phyloP scores from a whole-genome alignment of 139 green algal species.

The Prasinococcaceae sp. region DNA sequence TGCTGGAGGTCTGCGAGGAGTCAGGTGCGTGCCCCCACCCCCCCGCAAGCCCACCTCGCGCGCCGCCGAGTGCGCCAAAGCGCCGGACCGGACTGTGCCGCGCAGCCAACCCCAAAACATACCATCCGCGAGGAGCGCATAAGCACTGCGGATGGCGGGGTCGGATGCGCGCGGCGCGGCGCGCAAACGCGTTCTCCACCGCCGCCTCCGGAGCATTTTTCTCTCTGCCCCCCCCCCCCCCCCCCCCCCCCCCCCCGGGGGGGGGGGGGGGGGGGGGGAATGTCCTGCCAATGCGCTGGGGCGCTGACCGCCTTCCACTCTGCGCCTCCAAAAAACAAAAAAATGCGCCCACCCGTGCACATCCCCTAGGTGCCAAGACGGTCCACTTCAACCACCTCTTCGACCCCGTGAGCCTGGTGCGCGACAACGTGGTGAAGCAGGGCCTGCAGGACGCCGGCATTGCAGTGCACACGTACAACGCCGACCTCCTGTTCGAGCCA shows the following conservation, averaged over 20 bases:
- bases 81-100: too few species aligned
- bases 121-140: too few species aligned
- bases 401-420: constrained; percentile 78
- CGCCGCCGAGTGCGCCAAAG: neutral
- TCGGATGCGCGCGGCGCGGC: too few species aligned
- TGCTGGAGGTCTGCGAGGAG: constrained; percentile 40
- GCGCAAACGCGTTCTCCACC: too few species aligned
- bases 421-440: constrained; percentile 66
- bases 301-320: too few species aligned
- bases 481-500: constrained; percentile 77
- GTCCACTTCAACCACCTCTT: constrained; percentile 92
- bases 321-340: neutral
- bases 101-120: too few species aligned
- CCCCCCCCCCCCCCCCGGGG: too few species aligned
- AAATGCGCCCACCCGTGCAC: neutral
- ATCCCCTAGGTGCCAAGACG: constrained; percentile 18
- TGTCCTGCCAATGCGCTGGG: too few species aligned
- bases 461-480: constrained; percentile 53
- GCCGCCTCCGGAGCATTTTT: neutral
- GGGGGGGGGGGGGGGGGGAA: too few species aligned
- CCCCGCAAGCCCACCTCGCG: neutral
- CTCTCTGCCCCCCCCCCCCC: neutral
- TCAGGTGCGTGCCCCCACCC: constrained; percentile 32
- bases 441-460: constrained; percentile 33
- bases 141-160: too few species aligned